Evolutionary conservation across 306 rosid genomes (phyloP).

Genomic region (Astragalus glycyphyllos): DNA sequence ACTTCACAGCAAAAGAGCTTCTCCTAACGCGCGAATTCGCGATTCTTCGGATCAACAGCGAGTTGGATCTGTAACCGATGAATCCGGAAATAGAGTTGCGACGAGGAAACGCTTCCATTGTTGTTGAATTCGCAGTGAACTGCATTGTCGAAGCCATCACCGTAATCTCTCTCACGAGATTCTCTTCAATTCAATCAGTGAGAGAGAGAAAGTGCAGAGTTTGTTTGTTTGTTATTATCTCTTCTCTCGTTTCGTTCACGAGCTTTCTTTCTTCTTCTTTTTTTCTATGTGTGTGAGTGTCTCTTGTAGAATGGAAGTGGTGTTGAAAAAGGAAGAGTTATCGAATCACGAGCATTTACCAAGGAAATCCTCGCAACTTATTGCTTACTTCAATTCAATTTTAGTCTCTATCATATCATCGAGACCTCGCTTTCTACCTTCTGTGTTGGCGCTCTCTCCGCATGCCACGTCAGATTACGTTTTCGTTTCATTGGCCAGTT

Average conservation of each 20-base stretch:
- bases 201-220: not conserved
- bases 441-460: not conserved
- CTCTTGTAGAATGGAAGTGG: not conserved
- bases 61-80: slow-evolving; percentile 51
- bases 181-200: slow-evolving; percentile 19
- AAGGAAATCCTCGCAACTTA: not conserved
- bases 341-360: slow-evolving; percentile 50
- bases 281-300: not conserved
- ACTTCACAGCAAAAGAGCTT: slow-evolving; percentile 51
- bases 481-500: slow-evolving; percentile 8
- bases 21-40: slow-evolving; percentile 39
- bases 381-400: not conserved
- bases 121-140: slow-evolving; percentile 51
- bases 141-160: slow-evolving; percentile 75
- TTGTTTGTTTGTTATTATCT: not conserved
- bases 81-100: slow-evolving; percentile 52
- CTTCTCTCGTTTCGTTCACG: slow-evolving; percentile 3
- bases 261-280: slow-evolving; percentile 6
- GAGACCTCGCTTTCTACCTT: not conserved
- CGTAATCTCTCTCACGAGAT: slow-evolving; percentile 31
- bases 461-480: slow-evolving; percentile 21
- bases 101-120: slow-evolving; percentile 47
- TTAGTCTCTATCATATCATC: not conserved
- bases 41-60: slow-evolving; percentile 50
- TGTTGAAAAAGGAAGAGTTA: slow-evolving; percentile 14